Conservation (phyloP, 116 monocot genomes). For the Trichopus zeylanicus region DNA sequence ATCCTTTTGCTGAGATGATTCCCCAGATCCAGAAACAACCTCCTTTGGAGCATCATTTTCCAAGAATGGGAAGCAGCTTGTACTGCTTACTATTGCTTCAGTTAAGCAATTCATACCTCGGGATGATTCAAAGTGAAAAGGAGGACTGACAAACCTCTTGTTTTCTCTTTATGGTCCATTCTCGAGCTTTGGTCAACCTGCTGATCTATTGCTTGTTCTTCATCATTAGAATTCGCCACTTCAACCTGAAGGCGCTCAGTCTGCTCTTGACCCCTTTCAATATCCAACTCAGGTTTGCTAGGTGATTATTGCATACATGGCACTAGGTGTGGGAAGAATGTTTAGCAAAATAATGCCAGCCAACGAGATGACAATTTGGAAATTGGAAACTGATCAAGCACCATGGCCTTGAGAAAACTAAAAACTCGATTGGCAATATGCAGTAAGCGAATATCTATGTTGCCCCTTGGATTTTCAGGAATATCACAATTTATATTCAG, state of each 20-base stretch:
- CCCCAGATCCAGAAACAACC: constrained; percentile 1
- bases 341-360: not conserved
- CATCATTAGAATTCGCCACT: constrained; percentile 12
- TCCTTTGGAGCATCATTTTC: not conserved
- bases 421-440: not conserved
- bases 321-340: not conserved
- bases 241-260: constrained; percentile 13
- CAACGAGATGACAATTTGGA: not conserved
- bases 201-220: constrained; percentile 13
- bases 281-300: constrained; percentile 31
- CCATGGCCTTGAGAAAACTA: not conserved
- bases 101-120: no score
- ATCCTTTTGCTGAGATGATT: constrained; percentile 10
- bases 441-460: no score
- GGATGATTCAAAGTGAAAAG: not conserved
- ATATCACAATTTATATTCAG: not conserved
- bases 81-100: no score
- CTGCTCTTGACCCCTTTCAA: constrained; percentile 21
- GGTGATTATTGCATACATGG: constrained; percentile 12
- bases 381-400: not conserved
- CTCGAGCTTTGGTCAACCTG: constrained; percentile 6
- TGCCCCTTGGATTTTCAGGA: no score
- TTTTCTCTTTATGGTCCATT: not conserved
- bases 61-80: not conserved
- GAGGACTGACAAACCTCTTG: not conserved